A percentile compares a stretch with the other conserved stretches of the same genome.
Evolutionary conservation across 2,329 filamentous ascomycete species (phyloP).

Genomic region (Calonectria crousiana): DNA sequence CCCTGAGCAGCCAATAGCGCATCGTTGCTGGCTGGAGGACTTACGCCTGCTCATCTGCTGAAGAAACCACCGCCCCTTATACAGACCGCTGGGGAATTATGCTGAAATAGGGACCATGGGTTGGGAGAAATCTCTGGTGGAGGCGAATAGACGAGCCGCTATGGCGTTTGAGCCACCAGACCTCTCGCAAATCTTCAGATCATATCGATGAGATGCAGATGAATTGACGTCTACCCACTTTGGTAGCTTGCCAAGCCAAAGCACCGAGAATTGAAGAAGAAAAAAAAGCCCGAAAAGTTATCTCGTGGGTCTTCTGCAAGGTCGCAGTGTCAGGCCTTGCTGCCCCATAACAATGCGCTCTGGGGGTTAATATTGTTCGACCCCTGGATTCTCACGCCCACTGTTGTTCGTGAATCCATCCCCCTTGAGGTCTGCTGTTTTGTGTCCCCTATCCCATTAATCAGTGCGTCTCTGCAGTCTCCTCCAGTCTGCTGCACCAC

Average conservation of each 20-base stretch:
- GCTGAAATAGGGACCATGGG: neutral
- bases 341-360: neutral
- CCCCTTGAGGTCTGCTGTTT: slow-evolving; percentile 10
- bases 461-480: slow-evolving; percentile 8
- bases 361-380: neutral
- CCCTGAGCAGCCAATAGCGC: slow-evolving; percentile 15
- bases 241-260: neutral
- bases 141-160: neutral
- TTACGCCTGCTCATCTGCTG: slow-evolving; percentile 7
- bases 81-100: neutral
- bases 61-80: slow-evolving; percentile 7
- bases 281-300: slow-evolving; percentile 12
- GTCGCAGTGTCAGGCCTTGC: neutral
- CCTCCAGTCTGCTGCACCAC: neutral
- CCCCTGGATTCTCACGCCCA: neutral
- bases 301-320: neutral
- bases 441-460: slow-evolving; percentile 13
- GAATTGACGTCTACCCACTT: neutral
- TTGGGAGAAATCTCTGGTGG: neutral
- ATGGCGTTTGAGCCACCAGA: neutral
- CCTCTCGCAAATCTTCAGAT: neutral
- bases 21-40: neutral
- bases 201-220: neutral
- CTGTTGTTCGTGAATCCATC: neutral
- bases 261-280: neutral